Evolutionary conservation across 306 rosid species (phyloP).

Genomic region (Mimosa bimucronata): DNA sequence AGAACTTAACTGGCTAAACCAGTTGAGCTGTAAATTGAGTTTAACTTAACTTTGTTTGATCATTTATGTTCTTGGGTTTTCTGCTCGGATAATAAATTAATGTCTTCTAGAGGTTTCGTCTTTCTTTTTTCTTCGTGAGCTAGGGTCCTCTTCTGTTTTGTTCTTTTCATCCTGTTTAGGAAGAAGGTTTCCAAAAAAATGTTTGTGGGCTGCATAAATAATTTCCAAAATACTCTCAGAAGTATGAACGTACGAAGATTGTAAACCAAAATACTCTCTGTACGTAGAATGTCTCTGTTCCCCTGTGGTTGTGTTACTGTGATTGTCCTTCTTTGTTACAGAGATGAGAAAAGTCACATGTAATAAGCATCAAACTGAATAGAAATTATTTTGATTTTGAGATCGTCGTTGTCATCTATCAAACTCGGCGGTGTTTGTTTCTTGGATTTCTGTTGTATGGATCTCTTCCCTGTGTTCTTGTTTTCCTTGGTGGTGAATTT

Average conservation of each 20-base stretch:
- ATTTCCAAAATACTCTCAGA: not conserved
- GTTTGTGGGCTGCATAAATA: not conserved
- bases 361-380: not conserved
- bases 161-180: not conserved
- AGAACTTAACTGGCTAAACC: not conserved
- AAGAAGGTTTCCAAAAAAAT: not conserved
- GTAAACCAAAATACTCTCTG: not conserved
- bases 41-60: not conserved
- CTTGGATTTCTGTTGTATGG: too few relatives aligned
- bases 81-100: not conserved
- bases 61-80: not conserved
- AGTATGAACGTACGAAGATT: not conserved
- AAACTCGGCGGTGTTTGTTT: too few relatives aligned
- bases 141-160: not conserved
- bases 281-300: not conserved
- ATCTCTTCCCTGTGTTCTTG: too few relatives aligned
- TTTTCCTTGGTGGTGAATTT: too few relatives aligned
- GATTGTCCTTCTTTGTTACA: not conserved
- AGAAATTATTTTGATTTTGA: too few relatives aligned
- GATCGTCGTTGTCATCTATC: too few relatives aligned
- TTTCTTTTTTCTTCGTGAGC: not conserved
- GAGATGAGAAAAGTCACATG: not conserved
- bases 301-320: not conserved
- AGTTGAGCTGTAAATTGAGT: too few relatives aligned
- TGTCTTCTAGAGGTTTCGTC: not conserved